Base-by-base conservation (phyloP, 192 early-diverging fungal species). In the Coemansia sp. region DNA sequence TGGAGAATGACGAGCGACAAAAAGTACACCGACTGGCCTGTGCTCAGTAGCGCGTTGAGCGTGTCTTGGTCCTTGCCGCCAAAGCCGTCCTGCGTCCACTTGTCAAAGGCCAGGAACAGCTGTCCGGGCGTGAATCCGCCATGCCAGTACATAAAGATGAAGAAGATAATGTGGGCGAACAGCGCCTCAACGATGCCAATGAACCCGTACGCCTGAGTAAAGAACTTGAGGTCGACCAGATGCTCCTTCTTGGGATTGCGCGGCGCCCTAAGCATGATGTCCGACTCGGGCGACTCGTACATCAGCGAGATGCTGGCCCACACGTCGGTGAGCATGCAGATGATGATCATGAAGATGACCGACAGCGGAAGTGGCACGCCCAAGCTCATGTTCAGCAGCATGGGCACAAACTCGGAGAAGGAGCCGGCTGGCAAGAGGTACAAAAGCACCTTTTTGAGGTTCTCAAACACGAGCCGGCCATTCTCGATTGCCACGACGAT, bases 391-490 rank as follows among this genome's bases (percentile, higher is more conserved):
- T 88, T 92, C 29, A 87, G 69, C 25, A 94, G 31, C 2, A 93
- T 89, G 10, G 91, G 85, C 75, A 83, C 76, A 51, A 92, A 78
- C 69, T 94, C 90, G 27, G 85, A 82, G 81, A 87, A 89, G 49
- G 84, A 83, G 31, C 91, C 91, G 14, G 89, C 87, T 0, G 92
- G 90, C 51, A 93, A 56, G 37, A 93, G 73, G 51, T 92, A 94
- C 7, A 86, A 46, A 68, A 91, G 86, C 10, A 92, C 90, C 79
- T 94, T 92, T 71, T 91, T 88, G 37, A 93, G 65, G 81, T 94
- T 94, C 60, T 93, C 88, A 83, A 92, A 94, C 6, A 90, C 87
- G 27, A 93, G 63, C 25, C 91, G 86, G 31, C 93, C 93, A 41
- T 85, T 85, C 58, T 88, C 84, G 62, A 94, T 89, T 25, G 87